Conservation (phyloP, 2,329 filamentous ascomycete species). For the Aspergillus sp. region DNA sequence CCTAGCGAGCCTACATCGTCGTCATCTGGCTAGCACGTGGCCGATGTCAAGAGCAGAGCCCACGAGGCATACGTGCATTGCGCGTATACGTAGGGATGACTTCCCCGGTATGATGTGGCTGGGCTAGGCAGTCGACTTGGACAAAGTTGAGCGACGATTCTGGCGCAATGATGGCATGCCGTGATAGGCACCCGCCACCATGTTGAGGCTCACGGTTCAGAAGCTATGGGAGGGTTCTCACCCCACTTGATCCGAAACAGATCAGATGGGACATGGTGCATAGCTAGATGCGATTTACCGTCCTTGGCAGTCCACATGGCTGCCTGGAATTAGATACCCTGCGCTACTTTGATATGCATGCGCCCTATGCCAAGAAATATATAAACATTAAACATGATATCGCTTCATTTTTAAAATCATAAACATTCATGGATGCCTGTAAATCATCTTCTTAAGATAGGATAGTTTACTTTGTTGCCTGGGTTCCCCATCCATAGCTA, state of each 20-base stretch:
- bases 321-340: neutral
- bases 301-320: neutral
- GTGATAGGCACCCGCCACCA: neutral
- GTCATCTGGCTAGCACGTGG: neutral
- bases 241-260: neutral
- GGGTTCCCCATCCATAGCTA: too few species aligned
- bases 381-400: neutral
- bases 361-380: neutral
- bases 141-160: neutral
- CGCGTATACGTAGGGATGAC: neutral
- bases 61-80: neutral
- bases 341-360: neutral
- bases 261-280: neutral
- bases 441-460: neutral
- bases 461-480: slow-evolving; percentile 1
- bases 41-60: neutral
- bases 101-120: neutral
- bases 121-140: neutral
- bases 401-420: too few species aligned
- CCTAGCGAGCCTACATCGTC: neutral
- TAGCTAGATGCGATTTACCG: neutral
- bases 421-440: neutral
- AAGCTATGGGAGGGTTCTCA: neutral
- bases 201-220: neutral
- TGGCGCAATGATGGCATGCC: neutral